These are phyloP conservation scores for Lactarius sp. DNA, from an alignment of 768 basidiomycete genomes.

Conservation along the genomic window DNA sequence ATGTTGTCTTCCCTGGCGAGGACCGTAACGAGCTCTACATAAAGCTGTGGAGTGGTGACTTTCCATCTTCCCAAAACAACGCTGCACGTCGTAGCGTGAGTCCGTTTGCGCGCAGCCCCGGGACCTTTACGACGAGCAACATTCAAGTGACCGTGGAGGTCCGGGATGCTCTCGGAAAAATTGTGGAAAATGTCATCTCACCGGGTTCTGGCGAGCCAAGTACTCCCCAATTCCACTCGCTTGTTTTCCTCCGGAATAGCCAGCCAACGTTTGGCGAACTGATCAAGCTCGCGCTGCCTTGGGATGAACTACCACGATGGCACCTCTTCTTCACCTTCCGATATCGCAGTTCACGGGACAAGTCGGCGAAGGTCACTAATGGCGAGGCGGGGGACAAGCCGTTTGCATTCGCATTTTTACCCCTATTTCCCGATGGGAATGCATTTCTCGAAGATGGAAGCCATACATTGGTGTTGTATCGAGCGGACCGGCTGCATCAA, in stretches of 20 bases:
- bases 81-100: conserved; percentile 54
- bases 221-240: conserved; percentile 78
- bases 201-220: conserved; percentile 83
- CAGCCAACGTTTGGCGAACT: conserved; percentile 92
- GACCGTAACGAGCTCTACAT: conserved; percentile 93
- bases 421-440: conserved; percentile 69
- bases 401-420: conserved; percentile 91
- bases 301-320: conserved; percentile 64
- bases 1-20: conserved; percentile 91
- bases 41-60: conserved; percentile 94
- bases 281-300: conserved; percentile 78
- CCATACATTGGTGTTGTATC: conserved; percentile 80
- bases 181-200: conserved; percentile 67
- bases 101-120: conserved; percentile 52
- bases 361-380: conserved; percentile 35
- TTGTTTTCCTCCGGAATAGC: conserved; percentile 84
- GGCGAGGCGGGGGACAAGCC: conserved; percentile 57
- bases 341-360: conserved; percentile 55
- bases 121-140: conserved; percentile 55
- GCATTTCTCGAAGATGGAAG: conserved; percentile 88
- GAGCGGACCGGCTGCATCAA: conserved; percentile 63
- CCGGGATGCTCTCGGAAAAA: conserved; percentile 60
- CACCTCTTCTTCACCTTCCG: conserved; percentile 95
- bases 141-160: conserved; percentile 93
- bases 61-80: conserved; percentile 49